Evolutionary conservation across 2,329 filamentous ascomycete genomes (phyloP).

Genomic region (Ilyonectria robusta): DNA sequence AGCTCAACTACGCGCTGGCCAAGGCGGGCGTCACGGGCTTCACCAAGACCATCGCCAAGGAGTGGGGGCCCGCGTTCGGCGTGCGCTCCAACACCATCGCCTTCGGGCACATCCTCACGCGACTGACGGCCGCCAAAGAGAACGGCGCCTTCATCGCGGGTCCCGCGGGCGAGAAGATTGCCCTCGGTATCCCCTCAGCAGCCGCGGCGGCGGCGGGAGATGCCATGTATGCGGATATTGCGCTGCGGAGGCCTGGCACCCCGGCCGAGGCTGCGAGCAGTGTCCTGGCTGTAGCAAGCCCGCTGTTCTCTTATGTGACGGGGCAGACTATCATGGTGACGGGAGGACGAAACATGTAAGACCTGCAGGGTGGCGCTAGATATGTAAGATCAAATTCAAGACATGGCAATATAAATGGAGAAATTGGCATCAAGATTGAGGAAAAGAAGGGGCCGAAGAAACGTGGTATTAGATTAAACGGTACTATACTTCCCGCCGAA

Average conservation of each 20-base stretch:
- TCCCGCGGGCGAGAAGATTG: slow-evolving; percentile 81
- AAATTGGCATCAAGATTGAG: slow-evolving; percentile 16
- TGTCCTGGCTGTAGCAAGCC: slow-evolving; percentile 84
- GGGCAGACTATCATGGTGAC: slow-evolving; percentile 92
- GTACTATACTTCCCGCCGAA: slow-evolving; percentile 47
- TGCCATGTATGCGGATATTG: slow-evolving; percentile 76
- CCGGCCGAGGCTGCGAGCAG: slow-evolving; percentile 85
- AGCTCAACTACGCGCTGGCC: slow-evolving; percentile 88
- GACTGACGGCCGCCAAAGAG: slow-evolving; percentile 88
- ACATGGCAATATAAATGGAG: not conserved
- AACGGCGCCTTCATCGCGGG: slow-evolving; percentile 84
- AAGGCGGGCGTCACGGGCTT: slow-evolving; percentile 88
- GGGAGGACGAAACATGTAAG: slow-evolving; percentile 76
- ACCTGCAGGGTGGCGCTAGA: not conserved
- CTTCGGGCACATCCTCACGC: slow-evolving; percentile 85
- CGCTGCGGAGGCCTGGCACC: slow-evolving; percentile 81
- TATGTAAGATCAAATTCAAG: not conserved
- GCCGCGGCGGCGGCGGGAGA: slow-evolving; percentile 60
- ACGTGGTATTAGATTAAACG: slow-evolving; percentile 52
- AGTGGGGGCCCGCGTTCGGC: slow-evolving; percentile 89
- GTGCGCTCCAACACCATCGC: slow-evolving; percentile 88
- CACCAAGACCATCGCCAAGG: slow-evolving; percentile 91
- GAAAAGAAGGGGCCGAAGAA: slow-evolving; percentile 37
- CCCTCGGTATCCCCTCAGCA: slow-evolving; percentile 77
- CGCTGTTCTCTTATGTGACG: slow-evolving; percentile 86